Evolutionary conservation across 192 early-diverging fungal species (phyloP), one percentile per base, ranked within the genome.

Genomic region (Podila verticillata): DNA sequence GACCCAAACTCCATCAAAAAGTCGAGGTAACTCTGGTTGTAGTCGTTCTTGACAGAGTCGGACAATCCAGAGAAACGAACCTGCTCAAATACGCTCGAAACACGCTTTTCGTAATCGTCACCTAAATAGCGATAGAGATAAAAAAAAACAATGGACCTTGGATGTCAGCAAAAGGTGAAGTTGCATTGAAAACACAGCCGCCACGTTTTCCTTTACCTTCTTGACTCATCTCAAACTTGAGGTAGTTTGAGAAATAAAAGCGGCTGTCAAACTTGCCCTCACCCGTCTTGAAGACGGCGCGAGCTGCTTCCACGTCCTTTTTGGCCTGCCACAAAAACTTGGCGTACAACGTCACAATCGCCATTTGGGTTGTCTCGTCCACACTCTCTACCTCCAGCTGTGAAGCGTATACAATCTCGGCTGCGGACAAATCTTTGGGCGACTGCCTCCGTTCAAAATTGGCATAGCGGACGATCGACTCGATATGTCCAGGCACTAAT

Each of bases 361-460:
- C 90, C 0, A 84, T 85, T 49, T 87, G 88, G 12, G 87, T 67
- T 4, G 86, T 75, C 24, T 86, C 85, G 57, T 89, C 85, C 6
- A 83, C 48, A 57, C 47, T 70, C 6, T 81, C 63, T 19, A 70
- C 64, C 30, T 65, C 62, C 28, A 88, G 71, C 48, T 83, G 84
- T 29, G 69, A 67, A 57, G 51, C 66, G 61, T 75, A 72, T 24
- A 70, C 72, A 54, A 71, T n/a, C 68, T 78, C 73, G 8, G 84
- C 60, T 17, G 83, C 79, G 22, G 82, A 56, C 22, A 83, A 84
- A 39, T 79, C 83, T 12, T 78, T 57, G 5, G 84, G 77, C 19
- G 82, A 73, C 26, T 86, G 86, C 29, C 93, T 81, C 24, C 90
- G 80, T 61, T 93, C 89, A 73, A 93, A 93, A 70, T 92, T 84